Percentiles rank a stretch among this genome's conserved stretches.
Evolutionary conservation across 1,139 yeast genomes (phyloP).

Genomic region (Geotrichum aggregatum): DNA sequence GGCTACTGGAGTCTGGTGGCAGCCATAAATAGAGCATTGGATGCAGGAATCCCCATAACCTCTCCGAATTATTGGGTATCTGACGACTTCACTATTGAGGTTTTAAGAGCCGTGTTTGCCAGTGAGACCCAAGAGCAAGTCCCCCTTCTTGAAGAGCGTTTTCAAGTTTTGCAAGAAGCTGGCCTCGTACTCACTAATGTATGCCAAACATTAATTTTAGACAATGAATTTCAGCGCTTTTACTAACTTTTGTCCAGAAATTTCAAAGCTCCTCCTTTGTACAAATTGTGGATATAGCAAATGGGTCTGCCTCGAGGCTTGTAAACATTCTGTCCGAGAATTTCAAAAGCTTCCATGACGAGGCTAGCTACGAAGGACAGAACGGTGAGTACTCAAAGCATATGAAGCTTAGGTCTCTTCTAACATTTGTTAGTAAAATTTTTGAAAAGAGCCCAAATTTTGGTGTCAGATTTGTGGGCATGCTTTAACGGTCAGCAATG

Average conservation of each 20-base stretch:
- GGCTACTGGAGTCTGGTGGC: slow-evolving; percentile 47
- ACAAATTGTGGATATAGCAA: slow-evolving; percentile 30
- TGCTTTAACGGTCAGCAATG: slow-evolving; percentile 39
- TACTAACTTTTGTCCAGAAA: slow-evolving; percentile 13
- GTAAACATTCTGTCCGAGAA: slow-evolving; percentile 32
- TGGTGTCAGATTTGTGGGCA: slow-evolving; percentile 45
- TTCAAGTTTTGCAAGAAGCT: slow-evolving; percentile 39
- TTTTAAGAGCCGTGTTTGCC: slow-evolving; percentile 34
- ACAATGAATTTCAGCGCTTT: slow-evolving; percentile 1
- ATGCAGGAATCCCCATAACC: slow-evolving; percentile 40
- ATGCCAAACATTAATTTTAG: slow-evolving; percentile 13
- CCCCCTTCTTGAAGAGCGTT: slow-evolving; percentile 39
- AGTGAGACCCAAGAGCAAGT: slow-evolving; percentile 35
- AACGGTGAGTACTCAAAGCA: slow-evolving; percentile 14
- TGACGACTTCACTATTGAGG: slow-evolving; percentile 30
- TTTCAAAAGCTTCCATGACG: slow-evolving; percentile 40
- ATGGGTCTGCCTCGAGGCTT: slow-evolving; percentile 36
- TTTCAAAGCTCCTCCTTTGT: slow-evolving; percentile 27
- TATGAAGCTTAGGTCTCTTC: not conserved
- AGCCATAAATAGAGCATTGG: slow-evolving; percentile 42
- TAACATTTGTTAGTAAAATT: slow-evolving; percentile 31
- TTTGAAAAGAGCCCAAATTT: slow-evolving; percentile 43
- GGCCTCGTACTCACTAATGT: slow-evolving; percentile 31
- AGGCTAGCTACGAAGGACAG: slow-evolving; percentile 31
- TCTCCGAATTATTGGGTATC: slow-evolving; percentile 38